Evolutionary conservation across 805 yeast species (phyloP).

Genomic region (Soucietia sequanensis): DNA sequence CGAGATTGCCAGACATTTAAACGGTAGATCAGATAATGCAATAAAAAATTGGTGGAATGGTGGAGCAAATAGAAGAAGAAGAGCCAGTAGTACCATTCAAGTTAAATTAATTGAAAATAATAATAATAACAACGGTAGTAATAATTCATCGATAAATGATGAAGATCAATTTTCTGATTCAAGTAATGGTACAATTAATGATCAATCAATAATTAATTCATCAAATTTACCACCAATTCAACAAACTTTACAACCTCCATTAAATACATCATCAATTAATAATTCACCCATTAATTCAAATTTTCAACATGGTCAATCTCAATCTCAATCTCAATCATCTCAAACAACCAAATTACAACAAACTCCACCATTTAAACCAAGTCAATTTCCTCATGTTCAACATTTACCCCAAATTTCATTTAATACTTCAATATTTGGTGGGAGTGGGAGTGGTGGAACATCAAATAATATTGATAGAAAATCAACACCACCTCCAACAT

Average conservation of each 20-base stretch:
- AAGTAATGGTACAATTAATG: too few species aligned
- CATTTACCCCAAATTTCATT: conserved; percentile 35
- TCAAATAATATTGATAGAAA: too few species aligned
- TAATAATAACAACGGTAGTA: background rate
- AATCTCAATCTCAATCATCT: conserved; percentile 2
- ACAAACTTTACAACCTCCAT: conserved; percentile 1
- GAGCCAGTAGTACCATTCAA: conserved; percentile 30
- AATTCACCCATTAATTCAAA: background rate
- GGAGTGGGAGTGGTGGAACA: too few species aligned
- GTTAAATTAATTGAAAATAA: conserved; percentile 3
- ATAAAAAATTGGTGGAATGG: conserved; percentile 98
- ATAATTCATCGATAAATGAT: background rate
- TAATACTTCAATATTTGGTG: conserved; percentile 41
- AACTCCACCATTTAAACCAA: background rate
- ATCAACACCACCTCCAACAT: conserved; percentile 5
- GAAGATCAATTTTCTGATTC: background rate
- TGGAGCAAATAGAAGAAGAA: conserved; percentile 79
- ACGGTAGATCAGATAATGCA: conserved; percentile 87
- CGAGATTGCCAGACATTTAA: conserved; percentile 82
- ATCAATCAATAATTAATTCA: too few species aligned
- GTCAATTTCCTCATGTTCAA: conserved; percentile 3
- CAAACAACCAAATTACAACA: conserved; percentile 9
- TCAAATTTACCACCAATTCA: background rate
- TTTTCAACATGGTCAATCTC: too few species aligned
- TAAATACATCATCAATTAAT: background rate